Base-by-base conservation (phyloP, 140 eudicot species). In the Eryngium alpinum region DNA sequence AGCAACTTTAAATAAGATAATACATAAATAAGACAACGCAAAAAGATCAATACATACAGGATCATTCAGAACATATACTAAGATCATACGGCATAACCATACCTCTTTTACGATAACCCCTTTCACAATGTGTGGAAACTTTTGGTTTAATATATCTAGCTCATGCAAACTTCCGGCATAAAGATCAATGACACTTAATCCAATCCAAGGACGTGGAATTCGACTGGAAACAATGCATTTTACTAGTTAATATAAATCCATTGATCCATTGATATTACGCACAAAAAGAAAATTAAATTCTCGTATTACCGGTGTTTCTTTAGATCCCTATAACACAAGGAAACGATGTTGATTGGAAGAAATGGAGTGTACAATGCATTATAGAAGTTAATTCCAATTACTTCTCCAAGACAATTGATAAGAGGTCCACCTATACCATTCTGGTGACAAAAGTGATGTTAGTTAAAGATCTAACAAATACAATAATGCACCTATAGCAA, bases 381-480 rank as follows among this genome's bases (percentile, higher is more conserved):
- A 49, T 82, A 82, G 32, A 82, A 82, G 10, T 34, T 60, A 38
- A 82, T 24, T n/a, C 85, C 85, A 57, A 82, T 82, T 18, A 82
- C 81, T 13, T 82, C 81, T 75, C 81, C 85, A 59, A 19, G 67
- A 76, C 63, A 15, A 46, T 62, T 82, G 49, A 82, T 38, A 57
- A 82, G 74, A 5, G 85, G 85, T 17, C 85, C 80, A 56, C 85
- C 85, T 10, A 53, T 44, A 59, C 81, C 85, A 63, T 24, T 63
- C 34, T 66, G 31, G 72, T 27, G 72, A 66, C 34, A 27, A 14
- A 66, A 66, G 7, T 12, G 21, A 27, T 66, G 34, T 66, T 66
- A 66, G 18, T 66, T 69, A 66, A 32, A 66, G 50, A 21, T 38
- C 28, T 51, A 70, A 38, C 43, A 51, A 70, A 25, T 53, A 72